Percentiles rank a stretch among this genome's conserved stretches.
Conservation (phyloP, 139 green algal species). For the Microglena sp. region DNA sequence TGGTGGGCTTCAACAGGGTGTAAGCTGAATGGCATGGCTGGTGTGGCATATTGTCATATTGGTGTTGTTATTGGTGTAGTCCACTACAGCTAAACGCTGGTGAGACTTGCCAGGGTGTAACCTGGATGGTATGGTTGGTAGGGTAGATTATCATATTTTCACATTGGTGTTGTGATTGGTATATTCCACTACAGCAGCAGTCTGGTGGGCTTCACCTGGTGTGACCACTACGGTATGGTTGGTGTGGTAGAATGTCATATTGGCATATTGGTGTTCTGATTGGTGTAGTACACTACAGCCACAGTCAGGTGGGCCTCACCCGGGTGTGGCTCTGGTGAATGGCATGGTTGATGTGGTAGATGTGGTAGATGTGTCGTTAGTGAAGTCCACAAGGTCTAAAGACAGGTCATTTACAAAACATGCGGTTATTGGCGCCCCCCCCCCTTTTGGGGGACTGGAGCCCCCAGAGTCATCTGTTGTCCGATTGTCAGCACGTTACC, state of each 20-base stretch:
- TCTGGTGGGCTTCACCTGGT: constrained; percentile 53
- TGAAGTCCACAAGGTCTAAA: constrained; percentile 69
- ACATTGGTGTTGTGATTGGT: constrained; percentile 35
- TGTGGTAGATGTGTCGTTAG: constrained; percentile 34
- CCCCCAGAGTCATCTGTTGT: no score
- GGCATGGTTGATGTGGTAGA: no score
- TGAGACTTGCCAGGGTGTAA: constrained; percentile 41
- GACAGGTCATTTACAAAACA: no score
- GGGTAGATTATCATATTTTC: no score
- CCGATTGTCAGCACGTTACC: no score
- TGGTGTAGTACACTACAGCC: constrained; percentile 67
- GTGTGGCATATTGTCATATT: no score
- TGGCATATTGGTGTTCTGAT: no score
- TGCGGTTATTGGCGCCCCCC: no score
- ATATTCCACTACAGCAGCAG: constrained; percentile 72
- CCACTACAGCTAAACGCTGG: constrained; percentile 75
- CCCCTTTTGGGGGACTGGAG: no score
- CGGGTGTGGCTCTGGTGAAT: constrained; percentile 38
- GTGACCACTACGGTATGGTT: constrained; percentile 18
- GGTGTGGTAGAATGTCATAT: no score
- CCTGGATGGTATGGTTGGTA: constrained; percentile 8
- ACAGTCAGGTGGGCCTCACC: constrained; percentile 55
- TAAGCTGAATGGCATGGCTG: constrained; percentile 12
- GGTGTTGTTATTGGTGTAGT: constrained; percentile 41
- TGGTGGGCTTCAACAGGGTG: constrained; percentile 55